A percentile compares a stretch with the other conserved stretches of the same genome.
Conservation (phyloP, 1,284 basidiomycete genomes). For the Ganoderma lingzhi region DNA sequence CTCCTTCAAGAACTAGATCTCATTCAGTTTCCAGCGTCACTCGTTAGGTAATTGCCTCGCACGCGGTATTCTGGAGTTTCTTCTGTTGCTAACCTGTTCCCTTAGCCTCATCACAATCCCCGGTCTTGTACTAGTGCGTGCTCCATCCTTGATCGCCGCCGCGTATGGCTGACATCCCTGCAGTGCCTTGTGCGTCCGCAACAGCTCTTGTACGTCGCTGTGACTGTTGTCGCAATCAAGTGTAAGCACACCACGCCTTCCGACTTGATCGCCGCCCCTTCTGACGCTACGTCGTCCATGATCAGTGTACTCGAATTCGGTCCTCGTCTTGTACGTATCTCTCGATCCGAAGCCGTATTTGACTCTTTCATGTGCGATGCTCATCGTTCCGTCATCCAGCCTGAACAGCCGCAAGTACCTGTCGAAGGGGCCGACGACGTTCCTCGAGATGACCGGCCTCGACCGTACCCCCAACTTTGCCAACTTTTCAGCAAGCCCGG, state of each 20-base stretch:
- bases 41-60: constrained; percentile 4
- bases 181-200: constrained; percentile 1
- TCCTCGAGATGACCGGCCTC: constrained; percentile 6
- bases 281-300: neutral
- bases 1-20: neutral
- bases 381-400: neutral
- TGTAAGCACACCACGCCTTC: neutral
- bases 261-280: neutral
- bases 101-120: constrained; percentile 3
- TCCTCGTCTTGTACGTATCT: constrained; percentile 1
- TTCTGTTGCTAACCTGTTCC: neutral
- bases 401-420: constrained; percentile 1
- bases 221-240: constrained; percentile 6
- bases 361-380: neutral
- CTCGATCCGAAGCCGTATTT: neutral
- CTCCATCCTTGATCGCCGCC: neutral
- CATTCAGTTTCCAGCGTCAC: neutral
- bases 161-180: neutral
- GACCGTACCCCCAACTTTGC: constrained; percentile 1
- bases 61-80: neutral
- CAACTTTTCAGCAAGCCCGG: neutral
- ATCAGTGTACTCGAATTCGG: constrained; percentile 3
- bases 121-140: neutral
- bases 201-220: neutral
- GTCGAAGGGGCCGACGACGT: neutral